These are phyloP conservation scores for Alnus glutinosa DNA, from an alignment of 306 rosid species.

Conservation along the genomic window DNA sequence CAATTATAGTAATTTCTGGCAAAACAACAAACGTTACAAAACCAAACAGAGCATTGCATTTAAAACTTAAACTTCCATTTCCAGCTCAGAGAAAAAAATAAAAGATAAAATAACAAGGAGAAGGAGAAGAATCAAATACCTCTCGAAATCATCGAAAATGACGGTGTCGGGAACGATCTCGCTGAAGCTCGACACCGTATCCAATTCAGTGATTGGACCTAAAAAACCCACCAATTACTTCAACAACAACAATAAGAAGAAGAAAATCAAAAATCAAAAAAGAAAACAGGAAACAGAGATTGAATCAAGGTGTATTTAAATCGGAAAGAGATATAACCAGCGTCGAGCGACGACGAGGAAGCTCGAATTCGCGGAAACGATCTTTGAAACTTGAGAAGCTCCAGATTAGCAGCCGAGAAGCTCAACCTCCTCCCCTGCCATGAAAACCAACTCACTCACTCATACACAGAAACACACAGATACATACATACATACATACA, in stretches of 20 bases:
- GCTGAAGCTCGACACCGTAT: constrained; percentile 79
- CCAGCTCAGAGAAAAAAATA: background rate
- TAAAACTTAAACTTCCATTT: background rate
- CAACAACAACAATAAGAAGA: background rate
- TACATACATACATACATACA: background rate
- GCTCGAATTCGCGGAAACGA: constrained; percentile 53
- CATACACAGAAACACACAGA: background rate
- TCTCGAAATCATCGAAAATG: constrained; percentile 90
- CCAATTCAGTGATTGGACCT: constrained; percentile 74
- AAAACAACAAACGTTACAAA: background rate
- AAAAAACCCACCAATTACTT: constrained; percentile 10
- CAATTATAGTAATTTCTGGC: background rate
- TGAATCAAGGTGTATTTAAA: background rate
- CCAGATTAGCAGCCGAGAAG: constrained; percentile 35
- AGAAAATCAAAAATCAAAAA: background rate
- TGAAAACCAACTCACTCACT: constrained; percentile 8
- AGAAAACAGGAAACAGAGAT: background rate
- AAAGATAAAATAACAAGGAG: background rate
- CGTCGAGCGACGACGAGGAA: constrained; percentile 58
- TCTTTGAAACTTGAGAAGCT: constrained; percentile 26
- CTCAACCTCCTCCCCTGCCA: constrained; percentile 42
- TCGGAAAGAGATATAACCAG: constrained; percentile 39
- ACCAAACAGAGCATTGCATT: background rate
- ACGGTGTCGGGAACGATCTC: constrained; percentile 99
- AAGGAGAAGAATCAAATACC: constrained; percentile 26